A percentile compares a stretch with the other conserved stretches of the same genome.
Conservation (phyloP, 1,284 basidiomycete species). For the Cryptococcus neoformans region DNA sequence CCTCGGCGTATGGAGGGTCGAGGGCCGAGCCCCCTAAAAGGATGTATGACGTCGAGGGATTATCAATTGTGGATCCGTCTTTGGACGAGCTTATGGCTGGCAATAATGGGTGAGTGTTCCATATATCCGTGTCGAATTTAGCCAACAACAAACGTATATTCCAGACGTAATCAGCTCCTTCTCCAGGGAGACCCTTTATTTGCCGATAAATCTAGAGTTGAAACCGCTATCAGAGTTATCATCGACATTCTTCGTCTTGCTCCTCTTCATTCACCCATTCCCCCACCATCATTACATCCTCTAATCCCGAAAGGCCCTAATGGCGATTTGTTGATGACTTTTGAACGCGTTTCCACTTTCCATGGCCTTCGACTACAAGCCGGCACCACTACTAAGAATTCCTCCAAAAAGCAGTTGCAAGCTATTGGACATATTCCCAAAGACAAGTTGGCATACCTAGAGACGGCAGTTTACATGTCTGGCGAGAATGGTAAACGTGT, state of each 20-base stretch:
- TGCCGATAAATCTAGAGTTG: constrained; percentile 44
- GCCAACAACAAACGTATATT: background rate
- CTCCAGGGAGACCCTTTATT: constrained; percentile 45
- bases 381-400: constrained; percentile 42
- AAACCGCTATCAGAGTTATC: constrained; percentile 46
- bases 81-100: constrained; percentile 28
- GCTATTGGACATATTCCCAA: constrained; percentile 34
- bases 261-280: constrained; percentile 16
- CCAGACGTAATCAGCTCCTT: constrained; percentile 32
- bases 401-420: constrained; percentile 43
- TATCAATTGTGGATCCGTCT: constrained; percentile 19
- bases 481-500: constrained; percentile 53
- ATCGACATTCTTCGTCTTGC: constrained; percentile 41
- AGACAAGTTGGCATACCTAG: constrained; percentile 38
- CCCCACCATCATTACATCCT: constrained; percentile 15
- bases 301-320: constrained; percentile 27
- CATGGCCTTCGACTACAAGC: constrained; percentile 35
- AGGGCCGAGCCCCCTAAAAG: constrained; percentile 41
- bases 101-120: constrained; percentile 9
- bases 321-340: constrained; percentile 27
- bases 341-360: constrained; percentile 41
- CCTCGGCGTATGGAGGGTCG: constrained; percentile 22
- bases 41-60: constrained; percentile 32
- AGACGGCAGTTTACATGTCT: constrained; percentile 46
- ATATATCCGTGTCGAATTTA: background rate